These are phyloP conservation scores for Steccherinum ochraceum DNA, from an alignment of 768 basidiomycete species.

Conservation along the genomic window DNA sequence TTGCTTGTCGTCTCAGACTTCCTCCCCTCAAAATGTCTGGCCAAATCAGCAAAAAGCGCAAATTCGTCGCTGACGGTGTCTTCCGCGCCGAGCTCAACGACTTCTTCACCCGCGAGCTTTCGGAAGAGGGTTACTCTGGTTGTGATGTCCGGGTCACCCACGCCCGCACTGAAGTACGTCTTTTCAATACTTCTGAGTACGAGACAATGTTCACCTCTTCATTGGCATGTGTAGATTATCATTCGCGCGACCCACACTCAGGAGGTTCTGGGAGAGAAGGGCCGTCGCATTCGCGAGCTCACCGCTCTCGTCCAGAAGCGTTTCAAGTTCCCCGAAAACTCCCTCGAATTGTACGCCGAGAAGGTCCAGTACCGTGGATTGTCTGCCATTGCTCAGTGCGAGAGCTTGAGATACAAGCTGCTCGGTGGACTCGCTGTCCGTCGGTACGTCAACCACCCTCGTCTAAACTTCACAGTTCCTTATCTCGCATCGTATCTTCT, in stretches of 20 bases:
- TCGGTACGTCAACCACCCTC: constrained; percentile 64
- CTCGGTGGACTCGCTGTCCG: constrained; percentile 99
- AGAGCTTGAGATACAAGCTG: constrained; percentile 97
- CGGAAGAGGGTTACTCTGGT: constrained; percentile 99
- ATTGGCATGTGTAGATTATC: no score
- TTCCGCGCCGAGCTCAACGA: constrained; percentile 99
- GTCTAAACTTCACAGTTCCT: no score
- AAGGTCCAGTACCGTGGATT: constrained; percentile 98
- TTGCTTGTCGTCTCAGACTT: background rate
- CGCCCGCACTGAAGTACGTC: constrained; percentile 86
- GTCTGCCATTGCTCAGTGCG: constrained; percentile 97
- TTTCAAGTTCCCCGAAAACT: constrained; percentile 99
- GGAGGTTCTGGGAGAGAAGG: constrained; percentile 98
- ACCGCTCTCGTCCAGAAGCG: constrained; percentile 98
- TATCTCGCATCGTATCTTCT: no score
- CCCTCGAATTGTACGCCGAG: constrained; percentile 97
- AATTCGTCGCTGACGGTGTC: constrained; percentile 97
- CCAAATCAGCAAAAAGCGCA: constrained; percentile 97
- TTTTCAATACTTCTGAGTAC: background rate
- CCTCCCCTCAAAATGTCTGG: constrained; percentile 55
- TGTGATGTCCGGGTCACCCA: constrained; percentile 99
- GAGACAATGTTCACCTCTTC: background rate
- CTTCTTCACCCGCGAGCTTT: constrained; percentile 97
- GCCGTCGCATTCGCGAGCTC: constrained; percentile 97
- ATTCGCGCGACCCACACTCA: constrained; percentile 99